A percentile compares a stretch with the other conserved stretches of the same genome.
Evolutionary conservation across 1,139 yeast genomes (phyloP).

Genomic region (Yarrowia galli): DNA sequence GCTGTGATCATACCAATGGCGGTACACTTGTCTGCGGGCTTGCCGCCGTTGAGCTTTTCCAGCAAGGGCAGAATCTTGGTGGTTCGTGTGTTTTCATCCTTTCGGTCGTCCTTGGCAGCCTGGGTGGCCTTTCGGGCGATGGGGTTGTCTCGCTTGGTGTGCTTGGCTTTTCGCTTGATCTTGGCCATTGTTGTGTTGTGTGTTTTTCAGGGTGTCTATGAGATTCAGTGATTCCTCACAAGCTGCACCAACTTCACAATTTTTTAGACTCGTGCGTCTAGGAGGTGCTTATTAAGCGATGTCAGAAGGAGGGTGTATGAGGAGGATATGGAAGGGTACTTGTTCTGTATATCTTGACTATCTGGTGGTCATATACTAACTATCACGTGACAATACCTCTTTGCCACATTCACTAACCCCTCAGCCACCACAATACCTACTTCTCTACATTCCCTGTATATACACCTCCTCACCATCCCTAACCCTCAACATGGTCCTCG

Average conservation of each 20-base stretch:
- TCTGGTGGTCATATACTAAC: too few species aligned
- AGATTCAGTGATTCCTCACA: not conserved
- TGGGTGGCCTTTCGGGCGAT: slow-evolving; percentile 49
- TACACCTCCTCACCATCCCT: not conserved
- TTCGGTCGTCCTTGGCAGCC: slow-evolving; percentile 47
- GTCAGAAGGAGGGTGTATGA: not conserved
- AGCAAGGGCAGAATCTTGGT: slow-evolving; percentile 73
- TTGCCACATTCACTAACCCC: too few species aligned
- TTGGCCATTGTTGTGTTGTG: slow-evolving; percentile 71
- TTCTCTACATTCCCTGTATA: too few species aligned
- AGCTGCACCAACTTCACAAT: slow-evolving; percentile 21
- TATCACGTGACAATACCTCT: too few species aligned
- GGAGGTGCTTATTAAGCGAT: slow-evolving; percentile 22
- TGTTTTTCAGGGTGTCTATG: not conserved
- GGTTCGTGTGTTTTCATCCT: slow-evolving; percentile 60
- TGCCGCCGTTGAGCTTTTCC: slow-evolving; percentile 65
- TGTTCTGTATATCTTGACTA: too few species aligned
- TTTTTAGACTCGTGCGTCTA: slow-evolving; percentile 34
- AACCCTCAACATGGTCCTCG: slow-evolving; percentile 24
- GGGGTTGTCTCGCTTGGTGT: slow-evolving; percentile 60
- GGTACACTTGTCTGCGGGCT: slow-evolving; percentile 77
- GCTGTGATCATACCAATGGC: slow-evolving; percentile 78
- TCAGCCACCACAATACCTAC: too few species aligned
- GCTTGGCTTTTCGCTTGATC: slow-evolving; percentile 72
- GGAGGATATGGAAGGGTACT: not conserved